Evolutionary conservation across 2,329 filamentous ascomycete genomes (phyloP).

Genomic region (Fusarium sp.): DNA sequence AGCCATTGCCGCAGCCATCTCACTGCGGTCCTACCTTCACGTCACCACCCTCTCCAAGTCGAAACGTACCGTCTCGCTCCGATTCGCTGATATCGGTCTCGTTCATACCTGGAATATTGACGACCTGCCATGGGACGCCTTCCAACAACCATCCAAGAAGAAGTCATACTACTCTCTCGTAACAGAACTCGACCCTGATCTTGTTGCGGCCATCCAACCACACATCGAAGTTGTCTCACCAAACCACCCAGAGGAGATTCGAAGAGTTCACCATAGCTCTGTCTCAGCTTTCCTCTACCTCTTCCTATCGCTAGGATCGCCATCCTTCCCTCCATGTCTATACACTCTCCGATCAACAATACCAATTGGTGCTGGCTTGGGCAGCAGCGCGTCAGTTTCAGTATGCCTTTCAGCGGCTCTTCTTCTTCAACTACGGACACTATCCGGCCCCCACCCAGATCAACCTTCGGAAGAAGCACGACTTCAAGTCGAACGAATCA

Average conservation of each 20-base stretch:
- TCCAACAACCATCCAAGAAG: conserved; percentile 84
- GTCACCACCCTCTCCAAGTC: conserved; percentile 95
- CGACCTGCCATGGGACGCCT: conserved; percentile 84
- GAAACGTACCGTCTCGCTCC: conserved; percentile 83
- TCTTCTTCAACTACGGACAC: conserved; percentile 84
- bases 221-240: conserved; percentile 77
- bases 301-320: conserved; percentile 84
- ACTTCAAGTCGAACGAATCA: conserved; percentile 91
- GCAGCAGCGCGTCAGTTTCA: conserved; percentile 92
- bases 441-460: conserved; percentile 90
- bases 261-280: conserved; percentile 84
- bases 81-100: conserved; percentile 90
- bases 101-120: conserved; percentile 95
- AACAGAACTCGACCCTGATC: conserved; percentile 82
- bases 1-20: conserved; percentile 94
- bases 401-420: conserved; percentile 88
- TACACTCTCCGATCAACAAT: conserved; percentile 95
- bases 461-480: conserved; percentile 89
- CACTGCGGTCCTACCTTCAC: conserved; percentile 93
- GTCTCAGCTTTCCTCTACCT: conserved; percentile 91
- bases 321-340: conserved; percentile 79
- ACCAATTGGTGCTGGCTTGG: conserved; percentile 88
- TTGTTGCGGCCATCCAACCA: conserved; percentile 82
- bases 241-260: conserved; percentile 70
- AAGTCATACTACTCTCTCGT: conserved; percentile 94